Percentiles rank a stretch among this genome's conserved stretches.
phyloP scores from a whole-genome alignment of 2,329 filamentous ascomycete species.

The Nemania sp. region DNA sequence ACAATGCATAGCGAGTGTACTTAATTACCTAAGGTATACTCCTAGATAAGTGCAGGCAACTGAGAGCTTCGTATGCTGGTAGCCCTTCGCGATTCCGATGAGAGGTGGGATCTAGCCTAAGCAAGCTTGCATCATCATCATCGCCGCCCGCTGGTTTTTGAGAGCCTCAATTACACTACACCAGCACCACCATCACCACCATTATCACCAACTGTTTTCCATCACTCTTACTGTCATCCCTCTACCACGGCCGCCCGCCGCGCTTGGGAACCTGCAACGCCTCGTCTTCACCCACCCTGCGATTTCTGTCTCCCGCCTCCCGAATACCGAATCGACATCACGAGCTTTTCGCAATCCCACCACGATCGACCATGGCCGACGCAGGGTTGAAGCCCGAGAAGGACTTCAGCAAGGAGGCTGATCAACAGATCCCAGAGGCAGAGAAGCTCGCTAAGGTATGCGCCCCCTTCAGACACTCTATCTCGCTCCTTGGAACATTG shows the following conservation, averaged over 20 bases:
- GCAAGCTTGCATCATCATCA: conserved; percentile 27
- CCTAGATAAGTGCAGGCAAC: conserved; percentile 21
- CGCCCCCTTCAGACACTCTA: conserved; percentile 11
- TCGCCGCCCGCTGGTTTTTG: background rate
- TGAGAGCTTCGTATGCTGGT: conserved; percentile 26
- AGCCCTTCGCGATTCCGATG: conserved; percentile 21
- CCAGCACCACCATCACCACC: background rate
- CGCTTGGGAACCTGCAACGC: background rate
- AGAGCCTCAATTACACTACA: conserved; percentile 7
- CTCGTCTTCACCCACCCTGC: background rate
- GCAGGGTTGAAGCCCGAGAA: conserved; percentile 90
- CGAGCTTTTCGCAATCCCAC: background rate
- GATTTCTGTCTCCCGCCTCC: background rate
- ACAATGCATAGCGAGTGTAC: too few relatives aligned
- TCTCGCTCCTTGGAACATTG: background rate
- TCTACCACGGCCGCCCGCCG: too few relatives aligned
- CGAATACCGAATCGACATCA: background rate
- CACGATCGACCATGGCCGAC: conserved; percentile 71
- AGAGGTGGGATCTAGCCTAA: too few relatives aligned
- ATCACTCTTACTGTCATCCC: too few relatives aligned
- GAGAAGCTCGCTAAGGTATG: conserved; percentile 84
- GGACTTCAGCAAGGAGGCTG: conserved; percentile 97
- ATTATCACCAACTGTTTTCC: too few relatives aligned
- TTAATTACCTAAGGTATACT: conserved; percentile 1
- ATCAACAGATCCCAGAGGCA: conserved; percentile 87